phyloP scores from a whole-genome alignment of 148 eudicot species.

The Suaeda aralocaspica region DNA sequence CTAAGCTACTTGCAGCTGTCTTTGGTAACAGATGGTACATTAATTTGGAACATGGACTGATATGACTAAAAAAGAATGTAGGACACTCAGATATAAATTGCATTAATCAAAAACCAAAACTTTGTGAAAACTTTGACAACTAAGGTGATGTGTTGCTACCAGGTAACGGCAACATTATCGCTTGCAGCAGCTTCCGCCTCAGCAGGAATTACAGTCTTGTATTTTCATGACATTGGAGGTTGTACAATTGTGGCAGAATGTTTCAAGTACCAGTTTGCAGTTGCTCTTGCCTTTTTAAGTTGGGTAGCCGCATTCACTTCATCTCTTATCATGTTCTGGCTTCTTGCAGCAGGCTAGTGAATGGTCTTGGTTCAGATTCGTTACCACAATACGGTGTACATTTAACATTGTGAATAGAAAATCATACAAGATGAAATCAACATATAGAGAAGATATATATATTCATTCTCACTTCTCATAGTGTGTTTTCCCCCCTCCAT shows the following conservation, averaged over 20 bases:
- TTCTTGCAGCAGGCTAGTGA: constrained; percentile 58
- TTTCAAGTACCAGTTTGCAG: constrained; percentile 52
- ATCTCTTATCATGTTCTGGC: constrained; percentile 72
- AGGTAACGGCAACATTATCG: constrained; percentile 70
- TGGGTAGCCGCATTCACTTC: constrained; percentile 55
- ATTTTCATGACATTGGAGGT: constrained; percentile 41
- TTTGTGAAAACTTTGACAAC: not conserved
- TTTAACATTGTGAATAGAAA: constrained; percentile 22
- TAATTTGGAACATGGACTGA: too few relatives aligned
- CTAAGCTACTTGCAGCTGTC: too few relatives aligned
- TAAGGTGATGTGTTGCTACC: constrained; percentile 7
- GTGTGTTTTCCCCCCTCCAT: not conserved
- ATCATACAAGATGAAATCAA: not conserved
- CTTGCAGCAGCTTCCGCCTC: constrained; percentile 76
- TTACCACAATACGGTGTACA: not conserved
- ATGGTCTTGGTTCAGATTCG: constrained; percentile 1
- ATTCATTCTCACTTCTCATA: not conserved
- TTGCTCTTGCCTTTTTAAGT: constrained; percentile 62
- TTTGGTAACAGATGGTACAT: too few relatives aligned
- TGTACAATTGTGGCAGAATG: constrained; percentile 47
- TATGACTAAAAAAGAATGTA: not conserved
- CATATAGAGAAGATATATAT: constrained; percentile 7
- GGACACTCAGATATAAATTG: not conserved
- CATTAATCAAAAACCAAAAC: not conserved
- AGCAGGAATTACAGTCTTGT: constrained; percentile 57